Base-by-base conservation (phyloP, 1,284 basidiomycete genomes). In the Boletus nobilissimus region DNA sequence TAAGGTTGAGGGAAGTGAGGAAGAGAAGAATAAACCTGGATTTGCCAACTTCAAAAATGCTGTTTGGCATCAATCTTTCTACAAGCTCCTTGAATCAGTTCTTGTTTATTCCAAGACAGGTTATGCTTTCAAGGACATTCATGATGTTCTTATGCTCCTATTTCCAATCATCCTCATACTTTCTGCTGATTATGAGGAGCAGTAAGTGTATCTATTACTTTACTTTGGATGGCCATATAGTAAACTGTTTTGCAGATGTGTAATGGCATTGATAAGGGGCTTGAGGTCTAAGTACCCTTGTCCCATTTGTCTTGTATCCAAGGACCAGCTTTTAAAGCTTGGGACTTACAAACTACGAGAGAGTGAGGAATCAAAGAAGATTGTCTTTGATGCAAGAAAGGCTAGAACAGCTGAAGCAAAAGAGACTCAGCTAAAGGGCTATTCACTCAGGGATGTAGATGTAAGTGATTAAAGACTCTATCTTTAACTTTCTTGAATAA, bases 21-120 rank as follows among this genome's bases (percentile, higher is more conserved):
- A 77, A 14, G 77, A 86, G 46, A 81, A 62, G 16, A 68, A 78
- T 3, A 87, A 86, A 73, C 72, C 74, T 9, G 74, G 69, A 0
- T 88, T 78, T 78, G 81, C 82, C 3, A 82, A 86, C 66, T 85
- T 86, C 80, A 88, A 88, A 72, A 76, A 80, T 38, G 78, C 81
- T n/a, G 83, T 88, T 4, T 88, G 86, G 78, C 81, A 83, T 62
- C 36, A 68, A 14, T 62, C 76, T 3, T 76, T 82, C 38, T 51
- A 43, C 18, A 77, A 77, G 39, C 46, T 83, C 6, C 38, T 83
- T 11, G 76, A 79, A 22, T 75, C 73, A 2, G 22, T 82, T 16
- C 65, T 75, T 2, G 5, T 18, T 9, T 60, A 74, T 46, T 76
- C 79, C 0, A 80, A 79, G 40, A 79, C 77, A 5, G 81, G 81